A percentile compares a stretch with the other conserved stretches of the same genome.
phyloP scores from a whole-genome alignment of 257 asterid genomes.

The Thymus mandschuricus region DNA sequence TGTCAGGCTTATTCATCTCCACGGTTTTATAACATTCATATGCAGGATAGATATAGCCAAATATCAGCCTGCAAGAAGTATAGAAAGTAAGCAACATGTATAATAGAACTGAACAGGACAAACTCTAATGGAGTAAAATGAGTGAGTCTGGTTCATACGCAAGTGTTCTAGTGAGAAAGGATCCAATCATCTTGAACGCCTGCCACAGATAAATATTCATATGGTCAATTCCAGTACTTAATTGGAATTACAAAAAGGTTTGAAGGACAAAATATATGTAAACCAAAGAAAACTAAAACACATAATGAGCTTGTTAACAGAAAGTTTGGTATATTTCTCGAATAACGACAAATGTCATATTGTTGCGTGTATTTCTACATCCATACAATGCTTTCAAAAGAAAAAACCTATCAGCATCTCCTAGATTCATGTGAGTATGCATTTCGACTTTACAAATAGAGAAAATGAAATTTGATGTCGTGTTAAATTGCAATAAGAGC shows the following conservation, averaged over 20 bases:
- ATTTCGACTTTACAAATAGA: no score
- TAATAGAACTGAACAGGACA: constrained; percentile 12
- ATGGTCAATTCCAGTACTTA: constrained; percentile 9
- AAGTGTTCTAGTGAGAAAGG: constrained; percentile 78
- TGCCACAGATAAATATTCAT: constrained; percentile 33
- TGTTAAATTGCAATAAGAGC: constrained; percentile 4
- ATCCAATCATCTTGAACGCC: constrained; percentile 90
- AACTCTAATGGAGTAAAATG: neutral
- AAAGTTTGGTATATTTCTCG: constrained; percentile 3
- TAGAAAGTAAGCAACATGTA: constrained; percentile 25
- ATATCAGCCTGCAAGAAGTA: constrained; percentile 61
- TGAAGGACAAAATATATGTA: neutral
- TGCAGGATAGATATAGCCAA: constrained; percentile 96
- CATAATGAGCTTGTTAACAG: neutral
- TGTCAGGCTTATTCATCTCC: constrained; percentile 89
- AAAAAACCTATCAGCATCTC: neutral
- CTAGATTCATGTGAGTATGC: neutral
- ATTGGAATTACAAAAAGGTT: neutral
- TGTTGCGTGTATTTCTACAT: constrained; percentile 4
- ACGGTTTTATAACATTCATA: constrained; percentile 86
- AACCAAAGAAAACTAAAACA: neutral
- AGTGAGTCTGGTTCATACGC: constrained; percentile 51
- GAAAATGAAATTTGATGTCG: neutral
- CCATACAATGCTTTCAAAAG: constrained; percentile 10
- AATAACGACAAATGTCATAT: neutral